Evolutionary conservation across 495 filamentous ascomycete genomes (phyloP), one percentile per base, ranked within the genome.

Genomic region (Hypoxylon trugodes): DNA sequence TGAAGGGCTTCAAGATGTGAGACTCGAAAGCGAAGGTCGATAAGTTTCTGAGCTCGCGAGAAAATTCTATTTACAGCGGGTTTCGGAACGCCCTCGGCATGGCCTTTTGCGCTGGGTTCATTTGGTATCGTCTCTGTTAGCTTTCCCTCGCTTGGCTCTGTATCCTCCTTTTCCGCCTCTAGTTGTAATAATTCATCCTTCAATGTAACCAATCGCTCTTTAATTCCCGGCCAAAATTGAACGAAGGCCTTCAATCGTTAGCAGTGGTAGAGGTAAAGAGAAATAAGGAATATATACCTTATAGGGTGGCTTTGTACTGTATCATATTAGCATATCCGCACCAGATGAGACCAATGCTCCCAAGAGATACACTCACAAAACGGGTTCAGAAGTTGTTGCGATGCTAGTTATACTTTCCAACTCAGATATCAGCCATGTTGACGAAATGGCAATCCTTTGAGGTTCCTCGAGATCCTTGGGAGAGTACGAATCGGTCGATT

Each of bases 1-100:
- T 32, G 19, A 8, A 69, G 51, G 18, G 33, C 15, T 16, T 65
- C 10, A 3, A 69, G 56, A 43, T 65, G 61, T 9, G 43, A 47
- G 8, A 47, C 25, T n/a, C 43, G 24, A 24, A 24, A 47, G 7
- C 43, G 43, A 28, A 47, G 43, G n/a, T n/a, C n/a, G n/a, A n/a
- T n/a, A n/a, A n/a, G n/a, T n/a, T n/a, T n/a, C n/a, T n/a, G n/a
- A n/a, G n/a, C n/a, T n/a, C n/a, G n/a, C n/a, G n/a, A n/a, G n/a
- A n/a, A n/a, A n/a, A n/a, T n/a, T n/a, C n/a, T n/a, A n/a, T n/a
- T n/a, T n/a, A n/a, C n/a, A n/a, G n/a, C n/a, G n/a, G n/a, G n/a
- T n/a, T n/a, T n/a, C n/a, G n/a, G n/a, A n/a, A n/a, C n/a, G n/a
- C n/a, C n/a, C n/a, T n/a, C n/a, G n/a, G n/a, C n/a, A 1, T 47